Evolutionary conservation across 176 grass and related monocot genomes (phyloP).

Genomic region (Pontederia paniculata): DNA sequence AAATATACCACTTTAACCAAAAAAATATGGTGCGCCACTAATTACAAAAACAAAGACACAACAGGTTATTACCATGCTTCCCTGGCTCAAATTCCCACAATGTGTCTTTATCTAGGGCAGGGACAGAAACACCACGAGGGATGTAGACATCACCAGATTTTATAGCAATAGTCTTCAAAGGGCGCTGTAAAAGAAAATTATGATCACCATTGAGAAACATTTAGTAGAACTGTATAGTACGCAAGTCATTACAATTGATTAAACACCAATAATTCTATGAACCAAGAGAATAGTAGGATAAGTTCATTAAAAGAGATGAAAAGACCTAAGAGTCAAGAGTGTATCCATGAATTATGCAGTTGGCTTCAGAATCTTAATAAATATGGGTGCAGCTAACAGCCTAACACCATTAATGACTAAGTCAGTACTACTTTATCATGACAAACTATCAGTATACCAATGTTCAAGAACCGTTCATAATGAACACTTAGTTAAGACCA

Average conservation of each 20-base stretch:
- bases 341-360: too few relatives aligned
- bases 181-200: conserved; percentile 35
- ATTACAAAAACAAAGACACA: too few relatives aligned
- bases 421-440: too few relatives aligned
- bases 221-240: neutral
- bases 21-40: too few relatives aligned
- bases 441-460: too few relatives aligned
- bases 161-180: conserved; percentile 78
- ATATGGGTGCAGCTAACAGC: too few relatives aligned
- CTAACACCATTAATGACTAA: too few relatives aligned
- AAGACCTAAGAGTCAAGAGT: too few relatives aligned
- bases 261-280: neutral
- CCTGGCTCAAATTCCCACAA: conserved; percentile 67
- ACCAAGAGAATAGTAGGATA: neutral
- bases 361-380: too few relatives aligned
- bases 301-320: too few relatives aligned
- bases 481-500: neutral
- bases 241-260: neutral
- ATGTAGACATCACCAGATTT: conserved; percentile 91
- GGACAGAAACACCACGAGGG: conserved; percentile 72
- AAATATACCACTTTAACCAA: too few relatives aligned
- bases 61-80: conserved; percentile 37
- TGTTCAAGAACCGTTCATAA: too few relatives aligned
- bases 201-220: neutral
- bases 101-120: conserved; percentile 77